Conservation (phyloP, 176 grass and related monocot genomes). For the Guadua angustifolia region DNA sequence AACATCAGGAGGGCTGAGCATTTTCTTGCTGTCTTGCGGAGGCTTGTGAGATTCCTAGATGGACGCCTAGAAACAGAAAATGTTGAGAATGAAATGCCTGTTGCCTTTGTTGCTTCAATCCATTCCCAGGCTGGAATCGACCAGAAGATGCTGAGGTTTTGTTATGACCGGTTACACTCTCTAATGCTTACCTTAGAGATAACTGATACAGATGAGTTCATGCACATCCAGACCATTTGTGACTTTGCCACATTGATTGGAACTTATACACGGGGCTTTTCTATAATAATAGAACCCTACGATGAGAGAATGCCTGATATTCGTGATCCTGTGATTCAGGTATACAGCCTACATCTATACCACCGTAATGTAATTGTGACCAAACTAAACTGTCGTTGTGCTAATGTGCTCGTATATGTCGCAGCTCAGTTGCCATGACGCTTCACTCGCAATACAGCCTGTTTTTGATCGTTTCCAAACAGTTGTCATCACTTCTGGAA, state of each 20-base stretch:
- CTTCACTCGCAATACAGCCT: conserved; percentile 92
- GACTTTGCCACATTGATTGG: conserved; percentile 91
- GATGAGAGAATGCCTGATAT: conserved; percentile 96
- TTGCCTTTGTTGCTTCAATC: conserved; percentile 74
- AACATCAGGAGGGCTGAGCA: conserved; percentile 94
- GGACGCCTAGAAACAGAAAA: conserved; percentile 75
- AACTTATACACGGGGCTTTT: conserved; percentile 89
- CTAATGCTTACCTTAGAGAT: conserved; percentile 94
- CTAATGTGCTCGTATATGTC: conserved; percentile 47
- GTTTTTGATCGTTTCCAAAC: conserved; percentile 95
- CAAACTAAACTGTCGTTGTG: not conserved
- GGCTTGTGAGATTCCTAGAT: conserved; percentile 78
- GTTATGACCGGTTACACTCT: conserved; percentile 84
- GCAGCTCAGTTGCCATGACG: conserved; percentile 98
- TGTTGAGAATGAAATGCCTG: conserved; percentile 86
- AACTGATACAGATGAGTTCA: conserved; percentile 85
- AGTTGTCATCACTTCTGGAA: conserved; percentile 92
- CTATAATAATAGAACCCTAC: conserved; percentile 91
- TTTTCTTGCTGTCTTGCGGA: conserved; percentile 80
- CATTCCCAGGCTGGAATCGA: conserved; percentile 89
- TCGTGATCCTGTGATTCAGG: conserved; percentile 87
- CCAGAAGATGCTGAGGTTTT: conserved; percentile 97
- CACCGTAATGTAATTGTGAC: conserved; percentile 8
- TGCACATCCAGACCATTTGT: conserved; percentile 91
- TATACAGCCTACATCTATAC: conserved; percentile 33